These are phyloP conservation scores for Eucalyptus urophylla DNA, from an alignment of 345 rosid species.

Conservation along the genomic window DNA sequence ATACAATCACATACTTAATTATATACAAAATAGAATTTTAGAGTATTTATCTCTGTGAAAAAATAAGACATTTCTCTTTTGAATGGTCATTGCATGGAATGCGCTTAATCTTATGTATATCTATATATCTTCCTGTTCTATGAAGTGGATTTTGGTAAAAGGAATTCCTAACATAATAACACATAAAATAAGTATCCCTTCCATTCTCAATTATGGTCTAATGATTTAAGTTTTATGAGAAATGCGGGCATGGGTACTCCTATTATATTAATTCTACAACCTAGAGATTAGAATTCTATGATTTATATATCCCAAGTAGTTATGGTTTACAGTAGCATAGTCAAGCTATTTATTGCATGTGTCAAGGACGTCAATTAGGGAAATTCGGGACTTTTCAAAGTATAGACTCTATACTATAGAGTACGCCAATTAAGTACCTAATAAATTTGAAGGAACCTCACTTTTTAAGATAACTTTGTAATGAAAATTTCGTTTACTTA, in stretches of 20 bases:
- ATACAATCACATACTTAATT: background rate
- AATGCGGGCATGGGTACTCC: too few relatives aligned
- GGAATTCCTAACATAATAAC: background rate
- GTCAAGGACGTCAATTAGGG: background rate
- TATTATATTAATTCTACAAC: too few relatives aligned
- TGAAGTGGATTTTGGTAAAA: background rate
- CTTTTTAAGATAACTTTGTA: background rate
- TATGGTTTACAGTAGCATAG: background rate
- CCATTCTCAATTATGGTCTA: too few relatives aligned
- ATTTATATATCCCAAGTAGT: background rate
- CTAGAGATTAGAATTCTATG: background rate
- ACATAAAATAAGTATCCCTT: background rate
- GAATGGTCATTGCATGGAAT: background rate
- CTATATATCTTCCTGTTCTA: background rate
- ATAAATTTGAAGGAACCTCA: background rate
- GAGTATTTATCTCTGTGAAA: background rate
- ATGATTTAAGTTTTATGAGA: too few relatives aligned
- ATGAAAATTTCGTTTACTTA: background rate
- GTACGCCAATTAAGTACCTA: background rate
- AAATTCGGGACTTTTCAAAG: background rate
- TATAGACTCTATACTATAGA: background rate
- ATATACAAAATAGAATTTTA: background rate
- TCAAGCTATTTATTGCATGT: background rate
- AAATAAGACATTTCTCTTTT: background rate
- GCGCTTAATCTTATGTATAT: background rate